Conservation (phyloP, 768 basidiomycete species). For the Tricholoma hemisulphureum region DNA sequence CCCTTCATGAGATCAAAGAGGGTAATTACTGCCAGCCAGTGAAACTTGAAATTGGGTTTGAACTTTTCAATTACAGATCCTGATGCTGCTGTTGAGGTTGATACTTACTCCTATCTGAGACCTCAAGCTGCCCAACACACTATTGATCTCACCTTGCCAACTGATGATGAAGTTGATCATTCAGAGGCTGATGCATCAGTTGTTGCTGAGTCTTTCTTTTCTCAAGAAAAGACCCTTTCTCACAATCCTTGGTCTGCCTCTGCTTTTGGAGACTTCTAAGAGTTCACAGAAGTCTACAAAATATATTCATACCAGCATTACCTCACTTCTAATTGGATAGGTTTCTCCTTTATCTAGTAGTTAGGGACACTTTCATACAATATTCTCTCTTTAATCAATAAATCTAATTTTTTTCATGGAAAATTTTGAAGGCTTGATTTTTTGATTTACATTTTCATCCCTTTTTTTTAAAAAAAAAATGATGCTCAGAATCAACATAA, state of each 20-base stretch:
- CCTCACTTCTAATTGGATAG: no score
- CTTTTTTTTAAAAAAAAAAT: no score
- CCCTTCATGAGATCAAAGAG: not conserved
- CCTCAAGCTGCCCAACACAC: not conserved
- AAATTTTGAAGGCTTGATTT: no score
- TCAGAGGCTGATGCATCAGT: not conserved
- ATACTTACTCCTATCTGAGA: not conserved
- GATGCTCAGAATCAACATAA: no score
- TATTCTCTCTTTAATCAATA: not conserved
- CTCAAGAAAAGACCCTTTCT: not conserved
- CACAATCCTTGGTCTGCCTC: not conserved
- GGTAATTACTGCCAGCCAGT: not conserved
- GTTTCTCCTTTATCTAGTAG: no score
- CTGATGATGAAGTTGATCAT: not conserved
- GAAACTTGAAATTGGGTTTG: not conserved
- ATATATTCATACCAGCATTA: not conserved
- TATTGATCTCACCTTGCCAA: not conserved
- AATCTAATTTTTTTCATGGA: not conserved
- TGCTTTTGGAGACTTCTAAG: not conserved
- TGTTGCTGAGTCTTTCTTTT: not conserved
- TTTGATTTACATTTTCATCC: no score
- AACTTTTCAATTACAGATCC: not conserved
- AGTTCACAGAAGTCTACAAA: no score
- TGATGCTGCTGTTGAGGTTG: not conserved
- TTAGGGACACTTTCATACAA: no score